Evolutionary conservation across 306 rosid species (phyloP).

Genomic region (Pterocarpus macrocarpus): DNA sequence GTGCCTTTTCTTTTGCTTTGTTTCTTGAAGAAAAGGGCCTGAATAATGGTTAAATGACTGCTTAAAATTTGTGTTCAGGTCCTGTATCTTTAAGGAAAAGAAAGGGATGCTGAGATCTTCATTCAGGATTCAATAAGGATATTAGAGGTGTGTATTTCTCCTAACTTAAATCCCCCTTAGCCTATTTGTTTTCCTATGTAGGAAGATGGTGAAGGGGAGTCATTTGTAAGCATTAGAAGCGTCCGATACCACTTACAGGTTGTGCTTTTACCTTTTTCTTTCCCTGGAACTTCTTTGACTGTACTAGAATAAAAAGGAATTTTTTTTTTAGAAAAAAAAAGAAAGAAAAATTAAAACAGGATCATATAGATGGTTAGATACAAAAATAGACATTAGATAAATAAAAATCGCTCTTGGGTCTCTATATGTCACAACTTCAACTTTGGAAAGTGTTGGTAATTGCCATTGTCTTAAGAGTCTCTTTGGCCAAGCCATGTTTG

Average conservation of each 20-base stretch:
- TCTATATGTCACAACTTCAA: conserved; percentile 11
- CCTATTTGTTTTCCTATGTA: conserved; percentile 52
- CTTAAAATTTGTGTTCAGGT: conserved; percentile 64
- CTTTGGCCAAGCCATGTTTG: not conserved
- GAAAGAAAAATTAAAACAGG: not conserved
- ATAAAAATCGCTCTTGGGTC: not conserved
- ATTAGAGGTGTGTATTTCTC: conserved; percentile 71
- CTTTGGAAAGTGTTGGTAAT: conserved; percentile 1
- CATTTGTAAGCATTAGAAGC: conserved; percentile 69
- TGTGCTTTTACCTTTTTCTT: conserved; percentile 14
- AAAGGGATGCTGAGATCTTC: conserved; percentile 72
- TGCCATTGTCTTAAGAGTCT: conserved; percentile 10
- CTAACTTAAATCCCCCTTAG: conserved; percentile 35
- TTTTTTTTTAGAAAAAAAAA: not conserved
- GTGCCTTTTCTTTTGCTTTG: too few relatives aligned
- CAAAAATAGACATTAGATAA: conserved; percentile 21
- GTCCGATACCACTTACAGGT: conserved; percentile 87
- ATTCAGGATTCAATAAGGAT: conserved; percentile 80
- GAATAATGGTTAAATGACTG: not conserved
- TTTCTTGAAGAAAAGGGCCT: too few relatives aligned
- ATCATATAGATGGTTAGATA: conserved; percentile 19
- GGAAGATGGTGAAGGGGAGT: conserved; percentile 80
- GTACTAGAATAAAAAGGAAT: not conserved
- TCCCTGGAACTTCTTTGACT: conserved; percentile 28
- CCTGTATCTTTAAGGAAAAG: conserved; percentile 80